Base-by-base conservation (phyloP, 345 rosid species). In the Syzygium grande region DNA sequence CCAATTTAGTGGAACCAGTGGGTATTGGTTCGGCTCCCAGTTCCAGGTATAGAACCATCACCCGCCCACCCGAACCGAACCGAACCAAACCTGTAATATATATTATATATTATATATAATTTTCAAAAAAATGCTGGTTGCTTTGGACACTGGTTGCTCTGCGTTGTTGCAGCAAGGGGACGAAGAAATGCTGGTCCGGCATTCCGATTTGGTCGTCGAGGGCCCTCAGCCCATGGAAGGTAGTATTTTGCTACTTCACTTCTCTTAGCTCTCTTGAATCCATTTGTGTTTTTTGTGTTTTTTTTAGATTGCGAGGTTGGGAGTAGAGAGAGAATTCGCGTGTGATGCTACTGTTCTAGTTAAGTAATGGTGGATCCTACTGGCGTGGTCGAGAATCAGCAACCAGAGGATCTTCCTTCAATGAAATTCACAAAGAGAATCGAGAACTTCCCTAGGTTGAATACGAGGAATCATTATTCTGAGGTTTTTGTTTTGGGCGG, bases 151-250 rank as follows among this genome's bases (percentile, higher is more conserved):
- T 25, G 29, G 25, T 58, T 58, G 51, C 51, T 49, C 51, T 49
- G 51, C 11, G 51, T 84, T 55, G 84, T 88, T 68, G 91, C 94
- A 98, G 97, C 98, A 95, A 88, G 97, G 95, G 83, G 98, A 95
- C 90, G 99, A 96, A 88, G 99, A 98, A 95, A 94, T 96, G 97
- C 96, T 96, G 41, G 99, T 96, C 86, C 99, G 99, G 30, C 96
- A 94, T 89, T 91, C 97, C 79, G 99, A 95, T 91, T 73, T 85
- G 61, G 86, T 95, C 89, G 96, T 94, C 56, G 97, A 95, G 68
- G 97, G 96, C 87, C 97, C 98, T 61, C 99, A 95, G 95, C 99
- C 98, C 3, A 94, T 97, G 95, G 99, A 96, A 95, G 99, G 99
- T 94, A 17, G 68, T 30, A 30, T 56, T 87, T 17, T 43, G 11